Evolutionary conservation across 2,329 filamentous ascomycete species (phyloP).

Genomic region (Beauveria sp.): DNA sequence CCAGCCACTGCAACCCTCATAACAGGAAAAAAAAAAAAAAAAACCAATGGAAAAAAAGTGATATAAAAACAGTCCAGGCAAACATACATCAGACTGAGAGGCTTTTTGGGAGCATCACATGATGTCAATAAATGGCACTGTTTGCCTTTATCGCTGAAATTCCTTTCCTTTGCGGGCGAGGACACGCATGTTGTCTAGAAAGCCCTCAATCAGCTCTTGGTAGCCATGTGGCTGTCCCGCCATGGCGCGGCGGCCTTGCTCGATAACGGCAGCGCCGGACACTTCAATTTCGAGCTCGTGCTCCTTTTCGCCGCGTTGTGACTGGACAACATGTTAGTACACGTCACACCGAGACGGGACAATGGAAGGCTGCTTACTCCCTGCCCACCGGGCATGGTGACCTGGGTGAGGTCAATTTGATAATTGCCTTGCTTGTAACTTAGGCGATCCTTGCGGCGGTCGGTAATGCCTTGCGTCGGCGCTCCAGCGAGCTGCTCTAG

Average conservation of each 20-base stretch:
- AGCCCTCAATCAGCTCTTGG: constrained; percentile 60
- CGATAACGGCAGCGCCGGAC: constrained; percentile 52
- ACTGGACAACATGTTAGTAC: constrained; percentile 7
- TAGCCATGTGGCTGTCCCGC: constrained; percentile 50
- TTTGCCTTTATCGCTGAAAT: constrained; percentile 13
- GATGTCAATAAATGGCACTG: background rate
- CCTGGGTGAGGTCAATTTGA: constrained; percentile 89
- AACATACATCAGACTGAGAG: background rate
- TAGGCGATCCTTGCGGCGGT: constrained; percentile 81
- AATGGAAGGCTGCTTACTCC: constrained; percentile 26
- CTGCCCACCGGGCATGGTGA: constrained; percentile 45
- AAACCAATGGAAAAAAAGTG: background rate
- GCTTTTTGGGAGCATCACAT: background rate
- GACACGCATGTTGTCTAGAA: constrained; percentile 65
- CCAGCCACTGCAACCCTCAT: background rate
- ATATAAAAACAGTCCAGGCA: background rate
- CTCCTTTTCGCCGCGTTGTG: constrained; percentile 48
- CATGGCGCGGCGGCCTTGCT: constrained; percentile 54
- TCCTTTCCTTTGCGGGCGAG: constrained; percentile 40
- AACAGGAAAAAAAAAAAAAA: background rate
- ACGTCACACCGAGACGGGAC: background rate
- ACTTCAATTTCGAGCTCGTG: constrained; percentile 80
- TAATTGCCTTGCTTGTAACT: constrained; percentile 85
- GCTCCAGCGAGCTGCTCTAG: constrained; percentile 34
- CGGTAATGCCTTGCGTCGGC: constrained; percentile 36